These are phyloP conservation scores for Myochromella boudieri DNA, from an alignment of 768 basidiomycete species.

Conservation along the genomic window DNA sequence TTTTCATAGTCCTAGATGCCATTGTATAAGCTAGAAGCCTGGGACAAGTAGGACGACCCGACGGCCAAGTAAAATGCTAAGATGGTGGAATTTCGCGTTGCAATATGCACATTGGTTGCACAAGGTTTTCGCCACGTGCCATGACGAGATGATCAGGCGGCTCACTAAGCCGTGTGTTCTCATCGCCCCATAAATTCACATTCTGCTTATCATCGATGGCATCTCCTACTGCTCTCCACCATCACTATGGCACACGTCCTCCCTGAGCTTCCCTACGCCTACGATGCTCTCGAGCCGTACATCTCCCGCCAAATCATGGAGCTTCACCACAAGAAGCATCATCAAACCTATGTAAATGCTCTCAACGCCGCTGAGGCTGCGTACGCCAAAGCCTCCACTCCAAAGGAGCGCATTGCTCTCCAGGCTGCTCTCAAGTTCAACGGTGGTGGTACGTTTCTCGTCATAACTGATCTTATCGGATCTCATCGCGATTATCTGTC, in stretches of 20 bases:
- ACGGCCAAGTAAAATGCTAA: too few relatives aligned
- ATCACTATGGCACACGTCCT: conserved; percentile 35
- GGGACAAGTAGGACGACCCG: too few relatives aligned
- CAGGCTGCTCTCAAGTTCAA: conserved; percentile 95
- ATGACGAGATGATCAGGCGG: too few relatives aligned
- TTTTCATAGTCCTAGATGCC: too few relatives aligned
- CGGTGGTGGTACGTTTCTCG: conserved; percentile 72
- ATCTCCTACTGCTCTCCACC: too few relatives aligned
- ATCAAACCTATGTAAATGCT: conserved; percentile 91
- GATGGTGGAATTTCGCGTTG: too few relatives aligned
- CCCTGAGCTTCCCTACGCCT: conserved; percentile 73
- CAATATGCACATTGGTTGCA: too few relatives aligned
- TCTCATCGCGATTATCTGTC: conserved; percentile 14
- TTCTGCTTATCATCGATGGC: too few relatives aligned
- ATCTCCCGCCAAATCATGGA: conserved; percentile 92
- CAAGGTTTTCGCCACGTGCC: too few relatives aligned
- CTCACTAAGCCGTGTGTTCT: too few relatives aligned
- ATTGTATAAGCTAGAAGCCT: too few relatives aligned
- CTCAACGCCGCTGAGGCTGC: conserved; percentile 87
- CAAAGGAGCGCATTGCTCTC: conserved; percentile 83
- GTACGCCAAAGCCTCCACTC: conserved; percentile 63
- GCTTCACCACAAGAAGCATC: conserved; percentile 94
- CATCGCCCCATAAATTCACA: too few relatives aligned
- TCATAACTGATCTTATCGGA: not conserved
- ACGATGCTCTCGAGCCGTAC: conserved; percentile 92